Evolutionary conservation across 2,329 filamentous ascomycete genomes (phyloP), one percentile per base, ranked within the genome.

Genomic region (Nothophoma quercina): DNA sequence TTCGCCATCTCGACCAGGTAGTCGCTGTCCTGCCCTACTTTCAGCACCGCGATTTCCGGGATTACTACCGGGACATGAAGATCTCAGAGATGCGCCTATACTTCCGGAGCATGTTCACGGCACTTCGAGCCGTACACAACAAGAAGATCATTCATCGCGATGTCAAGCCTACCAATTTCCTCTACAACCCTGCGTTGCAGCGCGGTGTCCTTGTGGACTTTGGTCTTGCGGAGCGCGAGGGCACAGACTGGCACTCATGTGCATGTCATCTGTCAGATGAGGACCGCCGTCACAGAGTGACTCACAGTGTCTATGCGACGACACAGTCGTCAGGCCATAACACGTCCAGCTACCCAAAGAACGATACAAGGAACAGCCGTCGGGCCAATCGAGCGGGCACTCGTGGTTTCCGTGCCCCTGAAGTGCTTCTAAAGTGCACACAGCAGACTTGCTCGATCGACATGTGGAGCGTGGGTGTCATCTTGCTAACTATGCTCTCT

Each of bases 121-220:
- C 93, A 0, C 81, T 99, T 9, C 82, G 84, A 38, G 88, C 90
- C 32, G 93, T 97, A 4, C 95, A 99, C 73, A 83, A 85, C 5
- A 86, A 90, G 67, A 83, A 85, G 32, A 98, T 99, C 54, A 84
- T 99, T 16, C 95, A 99, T 71, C 87, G 93, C 59, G 93, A 98
- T 70, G 96, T 98, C 71, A 98, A 98, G 70, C 95, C 95, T 5
- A 99, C 96, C 18, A 98, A 98, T 70, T 98, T 98, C 66, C 83
- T 98, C 30, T 98, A 98, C 77, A 91, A 96, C 60, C 90, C 91
- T 0, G 79, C 85, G 9, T 85, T 87, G 34, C 85, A 88, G 64
- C 87, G 90, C 48, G 95, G 95, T 32, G 93, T 99, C 2, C 83
- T 99, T 0, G 95, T 99, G n/a, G 95, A 99, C 71, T 99, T 99